Evolutionary conservation across 345 rosid genomes (phyloP), one percentile per base, ranked within the genome.

Genomic region (Citrus sp.): DNA sequence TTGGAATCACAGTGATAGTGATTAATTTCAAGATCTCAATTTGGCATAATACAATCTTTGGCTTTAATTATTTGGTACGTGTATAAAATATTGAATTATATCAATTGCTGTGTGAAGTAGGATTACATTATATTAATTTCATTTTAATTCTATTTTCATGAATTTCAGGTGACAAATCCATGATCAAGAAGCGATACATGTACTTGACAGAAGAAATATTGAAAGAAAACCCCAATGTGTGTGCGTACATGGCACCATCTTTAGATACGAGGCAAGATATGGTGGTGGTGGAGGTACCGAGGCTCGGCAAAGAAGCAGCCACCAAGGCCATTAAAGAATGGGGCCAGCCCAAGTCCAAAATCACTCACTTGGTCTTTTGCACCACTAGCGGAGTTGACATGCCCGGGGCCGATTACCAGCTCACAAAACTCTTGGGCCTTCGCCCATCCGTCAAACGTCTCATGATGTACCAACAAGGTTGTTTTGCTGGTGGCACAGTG

Each of bases 381-480:
- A 89, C 92, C 27, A 81, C 87, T 1, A 85, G 88, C 21, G 92
- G 90, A 1, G 86, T 85, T 0, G 91, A 86, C 84, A 88, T 89
- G 91, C 91, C 91, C 3, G 91, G 92, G 2, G 89, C 86, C 28
- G 92, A 89, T 75, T 88, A 85, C 80, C 88, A 85, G 72, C 91
- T 89, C 78, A 82, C 89, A 61, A 89, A 89, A 78, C 88, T 89
- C 62, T 38, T 89, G 28, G 91, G 92, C 30, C 86, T 89, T 14
- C 86, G 88, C 46, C 86, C 92, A 1, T 81, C 87, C 0, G 87
- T 89, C 25, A 87, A 89, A 69, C 87, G 90, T 7, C 79, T 78
- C 80, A 89, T 89, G 92, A 86, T 89, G 88, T 87, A 87, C 72
- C 92, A 87, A 66, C 90, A 87, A 64, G 90, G 90, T 2, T 88